Conservation (phyloP, 352 stramenopile species). For the Thalassiosira livingstoniorum region DNA sequence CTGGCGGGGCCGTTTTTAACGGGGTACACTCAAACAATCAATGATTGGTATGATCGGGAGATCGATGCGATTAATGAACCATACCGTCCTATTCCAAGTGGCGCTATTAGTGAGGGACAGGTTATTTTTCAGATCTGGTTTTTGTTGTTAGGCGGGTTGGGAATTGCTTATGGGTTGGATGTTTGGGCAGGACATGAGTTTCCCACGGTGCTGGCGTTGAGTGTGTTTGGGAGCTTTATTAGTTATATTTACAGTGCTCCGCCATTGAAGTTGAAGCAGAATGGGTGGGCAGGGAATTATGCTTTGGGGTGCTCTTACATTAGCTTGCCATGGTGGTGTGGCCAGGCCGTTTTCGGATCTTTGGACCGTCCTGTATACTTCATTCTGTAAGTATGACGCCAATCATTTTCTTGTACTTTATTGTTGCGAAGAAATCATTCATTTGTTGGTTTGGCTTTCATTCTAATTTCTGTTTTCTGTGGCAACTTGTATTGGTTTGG, state of each 20-base stretch:
- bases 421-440: too few species aligned
- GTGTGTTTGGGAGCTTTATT: conserved; percentile 88
- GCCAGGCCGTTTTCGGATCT: conserved; percentile 88
- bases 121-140: conserved; percentile 89
- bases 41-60: conserved; percentile 91
- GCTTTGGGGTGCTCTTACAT: conserved; percentile 90
- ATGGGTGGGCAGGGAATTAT: conserved; percentile 89
- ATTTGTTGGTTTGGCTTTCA: too few species aligned
- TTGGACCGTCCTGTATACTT: conserved; percentile 85
- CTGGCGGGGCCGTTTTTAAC: conserved; percentile 88
- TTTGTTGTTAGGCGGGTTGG: conserved; percentile 85
- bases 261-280: conserved; percentile 89
- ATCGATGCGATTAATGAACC: conserved; percentile 91
- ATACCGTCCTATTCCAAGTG: conserved; percentile 88
- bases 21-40: conserved; percentile 90
- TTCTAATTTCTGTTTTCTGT: too few species aligned
- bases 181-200: conserved; percentile 86
- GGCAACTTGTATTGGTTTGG: too few species aligned
- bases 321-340: conserved; percentile 90
- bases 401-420: too few species aligned
- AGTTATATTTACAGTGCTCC: conserved; percentile 90
- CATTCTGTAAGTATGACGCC: conserved; percentile 84
- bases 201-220: conserved; percentile 84
- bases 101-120: conserved; percentile 85
- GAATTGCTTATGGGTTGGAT: conserved; percentile 82